Evolutionary conservation across 1,284 basidiomycete genomes (phyloP).

Genomic region (Irpex sp.): DNA sequence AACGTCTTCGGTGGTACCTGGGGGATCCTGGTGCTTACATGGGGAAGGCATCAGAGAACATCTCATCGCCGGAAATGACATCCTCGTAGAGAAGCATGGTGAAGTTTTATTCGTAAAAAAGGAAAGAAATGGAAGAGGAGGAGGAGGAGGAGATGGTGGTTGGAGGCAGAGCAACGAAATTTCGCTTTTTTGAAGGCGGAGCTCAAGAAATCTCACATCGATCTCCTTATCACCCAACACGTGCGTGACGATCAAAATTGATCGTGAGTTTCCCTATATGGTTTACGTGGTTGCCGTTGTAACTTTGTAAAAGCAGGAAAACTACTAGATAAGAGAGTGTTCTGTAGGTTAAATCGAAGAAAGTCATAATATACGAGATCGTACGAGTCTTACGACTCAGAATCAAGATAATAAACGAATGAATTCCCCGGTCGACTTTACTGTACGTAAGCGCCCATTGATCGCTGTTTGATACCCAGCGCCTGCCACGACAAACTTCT

Average conservation of each 20-base stretch:
- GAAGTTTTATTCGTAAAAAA: slow-evolving; percentile 16
- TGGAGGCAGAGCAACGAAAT: slow-evolving; percentile 12
- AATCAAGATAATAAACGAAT: too few species aligned
- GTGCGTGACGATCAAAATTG: background rate
- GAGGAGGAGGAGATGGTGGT: slow-evolving; percentile 19
- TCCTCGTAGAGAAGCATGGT: slow-evolving; percentile 80
- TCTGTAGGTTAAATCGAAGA: too few species aligned
- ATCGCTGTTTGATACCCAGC: too few species aligned
- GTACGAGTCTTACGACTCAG: too few species aligned
- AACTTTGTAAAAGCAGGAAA: too few species aligned
- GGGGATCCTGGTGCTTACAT: slow-evolving; percentile 42
- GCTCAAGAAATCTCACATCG: slow-evolving; percentile 1
- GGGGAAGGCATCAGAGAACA: slow-evolving; percentile 93
- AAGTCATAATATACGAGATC: too few species aligned
- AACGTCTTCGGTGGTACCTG: slow-evolving; percentile 4
- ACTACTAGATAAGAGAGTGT: too few species aligned
- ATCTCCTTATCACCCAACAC: background rate
- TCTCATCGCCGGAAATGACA: slow-evolving; percentile 82
- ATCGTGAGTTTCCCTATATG: background rate
- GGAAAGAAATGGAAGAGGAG: slow-evolving; percentile 14
- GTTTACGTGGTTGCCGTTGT: background rate
- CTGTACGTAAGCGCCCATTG: too few species aligned
- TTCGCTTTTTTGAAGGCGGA: background rate
- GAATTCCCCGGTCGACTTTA: too few species aligned
- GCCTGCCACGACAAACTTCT: too few species aligned